Evolutionary conservation across 805 yeast genomes (phyloP).

Genomic region (Candida peoriensis): DNA sequence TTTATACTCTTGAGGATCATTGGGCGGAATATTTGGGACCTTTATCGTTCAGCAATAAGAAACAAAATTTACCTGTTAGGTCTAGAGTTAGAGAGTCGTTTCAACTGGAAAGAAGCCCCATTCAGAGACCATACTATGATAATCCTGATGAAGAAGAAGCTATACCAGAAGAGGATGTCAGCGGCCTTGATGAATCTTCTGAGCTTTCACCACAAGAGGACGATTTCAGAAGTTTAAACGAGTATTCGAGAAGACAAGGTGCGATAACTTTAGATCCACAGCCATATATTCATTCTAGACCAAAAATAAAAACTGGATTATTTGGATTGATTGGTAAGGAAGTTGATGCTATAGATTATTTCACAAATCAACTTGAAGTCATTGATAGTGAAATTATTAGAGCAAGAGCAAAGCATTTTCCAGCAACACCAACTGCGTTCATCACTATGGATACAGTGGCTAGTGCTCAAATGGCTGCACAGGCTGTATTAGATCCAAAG

Average conservation of each 20-base stretch:
- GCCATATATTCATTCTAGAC: constrained; percentile 27
- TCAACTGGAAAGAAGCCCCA: constrained; percentile 17
- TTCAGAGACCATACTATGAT: constrained; percentile 20
- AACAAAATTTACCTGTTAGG: constrained; percentile 20
- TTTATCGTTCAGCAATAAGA: constrained; percentile 13
- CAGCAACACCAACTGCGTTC: constrained; percentile 87
- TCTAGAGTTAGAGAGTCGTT: constrained; percentile 22
- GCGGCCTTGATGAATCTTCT: neutral
- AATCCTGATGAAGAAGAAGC: constrained; percentile 9
- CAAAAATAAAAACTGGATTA: constrained; percentile 49
- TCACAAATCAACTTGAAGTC: constrained; percentile 56
- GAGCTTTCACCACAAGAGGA: constrained; percentile 4
- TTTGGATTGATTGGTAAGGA: constrained; percentile 53
- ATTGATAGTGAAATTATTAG: constrained; percentile 68
- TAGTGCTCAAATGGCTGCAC: constrained; percentile 94
- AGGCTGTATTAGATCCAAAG: constrained; percentile 87
- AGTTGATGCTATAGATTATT: constrained; percentile 79
- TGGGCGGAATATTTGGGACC: constrained; percentile 31
- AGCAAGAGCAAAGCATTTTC: constrained; percentile 65
- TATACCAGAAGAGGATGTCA: constrained; percentile 10
- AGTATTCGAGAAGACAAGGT: constrained; percentile 16
- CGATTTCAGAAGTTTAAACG: constrained; percentile 12
- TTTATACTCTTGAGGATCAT: constrained; percentile 59
- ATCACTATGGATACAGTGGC: constrained; percentile 94
- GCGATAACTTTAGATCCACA: constrained; percentile 13